Evolutionary conservation across 306 rosid genomes (phyloP).

Genomic region (Quercus berberidifolia): DNA sequence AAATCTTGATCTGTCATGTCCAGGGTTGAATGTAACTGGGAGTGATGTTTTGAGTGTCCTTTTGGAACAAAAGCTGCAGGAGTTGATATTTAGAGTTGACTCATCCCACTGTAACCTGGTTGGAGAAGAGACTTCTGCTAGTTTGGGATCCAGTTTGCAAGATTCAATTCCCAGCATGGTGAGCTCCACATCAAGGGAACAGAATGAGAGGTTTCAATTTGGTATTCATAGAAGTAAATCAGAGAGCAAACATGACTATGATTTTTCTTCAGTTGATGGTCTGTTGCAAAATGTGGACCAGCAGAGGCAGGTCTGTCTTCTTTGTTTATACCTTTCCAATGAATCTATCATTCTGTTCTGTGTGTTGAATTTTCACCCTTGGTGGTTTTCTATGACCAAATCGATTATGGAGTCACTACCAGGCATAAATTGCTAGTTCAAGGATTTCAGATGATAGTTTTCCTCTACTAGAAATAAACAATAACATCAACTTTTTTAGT

Average conservation of each 20-base stretch:
- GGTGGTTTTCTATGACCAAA: neutral
- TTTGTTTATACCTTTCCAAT: constrained; percentile 11
- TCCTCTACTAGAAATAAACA: constrained; percentile 1
- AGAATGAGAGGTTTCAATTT: constrained; percentile 17
- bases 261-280: constrained; percentile 35
- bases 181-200: constrained; percentile 28
- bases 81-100: constrained; percentile 59
- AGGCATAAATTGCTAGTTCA: neutral
- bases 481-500: neutral
- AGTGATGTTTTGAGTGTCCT: constrained; percentile 69
- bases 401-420: neutral
- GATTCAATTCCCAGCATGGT: constrained; percentile 29
- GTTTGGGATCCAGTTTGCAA: constrained; percentile 38
- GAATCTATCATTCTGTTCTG: constrained; percentile 1
- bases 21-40: constrained; percentile 41
- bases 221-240: constrained; percentile 26
- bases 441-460: neutral
- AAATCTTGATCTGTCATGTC: constrained; percentile 37
- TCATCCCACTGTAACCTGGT: constrained; percentile 36
- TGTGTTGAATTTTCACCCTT: constrained; percentile 14
- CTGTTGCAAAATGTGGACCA: constrained; percentile 28
- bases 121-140: constrained; percentile 39
- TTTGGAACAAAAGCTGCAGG: constrained; percentile 87
- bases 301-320: constrained; percentile 52
- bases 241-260: constrained; percentile 11